Conservation (phyloP, 345 rosid species). For the Aquilaria sinensis region DNA sequence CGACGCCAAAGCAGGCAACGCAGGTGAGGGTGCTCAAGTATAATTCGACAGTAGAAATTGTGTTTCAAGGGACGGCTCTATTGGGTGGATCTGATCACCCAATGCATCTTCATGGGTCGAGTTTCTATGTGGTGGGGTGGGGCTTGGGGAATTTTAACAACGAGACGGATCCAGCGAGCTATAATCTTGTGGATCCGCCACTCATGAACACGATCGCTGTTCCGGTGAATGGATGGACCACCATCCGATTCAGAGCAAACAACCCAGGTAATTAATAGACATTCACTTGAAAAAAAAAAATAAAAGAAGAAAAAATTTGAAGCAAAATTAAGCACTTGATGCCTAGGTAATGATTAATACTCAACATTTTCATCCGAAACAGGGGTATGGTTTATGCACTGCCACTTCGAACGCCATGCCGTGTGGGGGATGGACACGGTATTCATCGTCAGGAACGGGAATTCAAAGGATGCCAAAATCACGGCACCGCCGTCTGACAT, state of each 20-base stretch:
- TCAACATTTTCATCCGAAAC: no score
- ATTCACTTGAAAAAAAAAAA: no score
- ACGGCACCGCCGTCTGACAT: conserved; percentile 21
- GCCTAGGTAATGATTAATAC: no score
- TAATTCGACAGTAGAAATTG: conserved; percentile 13
- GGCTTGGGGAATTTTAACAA: conserved; percentile 20
- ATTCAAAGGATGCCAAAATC: not conserved
- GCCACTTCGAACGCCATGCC: conserved; percentile 33
- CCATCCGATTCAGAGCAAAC: conserved; percentile 15
- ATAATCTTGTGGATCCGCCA: conserved; percentile 21
- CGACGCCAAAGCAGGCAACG: not conserved
- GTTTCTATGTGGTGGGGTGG: conserved; percentile 21
- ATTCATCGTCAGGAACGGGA: conserved; percentile 29
- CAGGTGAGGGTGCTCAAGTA: conserved; percentile 15
- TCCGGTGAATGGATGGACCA: conserved; percentile 17
- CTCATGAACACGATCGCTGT: conserved; percentile 11
- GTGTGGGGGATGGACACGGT: conserved; percentile 39
- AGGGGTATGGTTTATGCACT: conserved; percentile 24
- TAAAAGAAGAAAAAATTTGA: no score
- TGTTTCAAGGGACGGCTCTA: conserved; percentile 20
- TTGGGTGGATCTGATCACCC: conserved; percentile 11
- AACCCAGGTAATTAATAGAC: conserved; percentile 14
- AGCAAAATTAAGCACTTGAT: no score
- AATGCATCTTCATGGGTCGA: conserved; percentile 25
- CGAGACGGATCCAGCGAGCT: conserved; percentile 2